phyloP scores from a whole-genome alignment of 2,329 filamentous ascomycete species.

The Alternaria dauci region DNA sequence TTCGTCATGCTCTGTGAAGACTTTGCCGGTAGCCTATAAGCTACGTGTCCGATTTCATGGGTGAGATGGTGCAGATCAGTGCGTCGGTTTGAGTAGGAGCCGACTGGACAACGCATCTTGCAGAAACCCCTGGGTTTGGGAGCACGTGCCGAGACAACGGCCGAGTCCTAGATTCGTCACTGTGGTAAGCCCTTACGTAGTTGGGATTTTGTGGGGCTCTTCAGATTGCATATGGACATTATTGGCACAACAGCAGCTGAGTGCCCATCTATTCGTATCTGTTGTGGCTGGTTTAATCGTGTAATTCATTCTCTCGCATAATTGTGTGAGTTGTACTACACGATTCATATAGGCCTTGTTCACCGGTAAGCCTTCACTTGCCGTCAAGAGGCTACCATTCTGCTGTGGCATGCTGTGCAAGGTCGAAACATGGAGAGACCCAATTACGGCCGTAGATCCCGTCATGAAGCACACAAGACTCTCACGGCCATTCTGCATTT shows the following conservation, averaged over 20 bases:
- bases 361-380: neutral
- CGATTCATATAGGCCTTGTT: neutral
- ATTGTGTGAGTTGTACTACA: constrained; percentile 6
- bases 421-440: neutral
- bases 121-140: constrained; percentile 24
- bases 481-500: neutral
- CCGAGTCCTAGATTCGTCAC: neutral
- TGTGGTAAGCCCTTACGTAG: constrained; percentile 2
- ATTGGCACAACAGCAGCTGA: constrained; percentile 1
- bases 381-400: constrained; percentile 2
- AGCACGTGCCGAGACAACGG: constrained; percentile 15
- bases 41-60: constrained; percentile 43
- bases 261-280: neutral
- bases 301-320: constrained; percentile 1
- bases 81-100: constrained; percentile 33
- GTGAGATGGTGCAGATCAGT: constrained; percentile 28
- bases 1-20: constrained; percentile 21
- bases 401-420: constrained; percentile 10
- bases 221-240: constrained; percentile 7
- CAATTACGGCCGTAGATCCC: constrained; percentile 2
- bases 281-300: constrained; percentile 7
- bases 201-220: neutral
- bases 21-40: constrained; percentile 49
- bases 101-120: constrained; percentile 49
- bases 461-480: neutral